Conservation (phyloP, 306 rosid genomes). For the Sindora glabra region DNA sequence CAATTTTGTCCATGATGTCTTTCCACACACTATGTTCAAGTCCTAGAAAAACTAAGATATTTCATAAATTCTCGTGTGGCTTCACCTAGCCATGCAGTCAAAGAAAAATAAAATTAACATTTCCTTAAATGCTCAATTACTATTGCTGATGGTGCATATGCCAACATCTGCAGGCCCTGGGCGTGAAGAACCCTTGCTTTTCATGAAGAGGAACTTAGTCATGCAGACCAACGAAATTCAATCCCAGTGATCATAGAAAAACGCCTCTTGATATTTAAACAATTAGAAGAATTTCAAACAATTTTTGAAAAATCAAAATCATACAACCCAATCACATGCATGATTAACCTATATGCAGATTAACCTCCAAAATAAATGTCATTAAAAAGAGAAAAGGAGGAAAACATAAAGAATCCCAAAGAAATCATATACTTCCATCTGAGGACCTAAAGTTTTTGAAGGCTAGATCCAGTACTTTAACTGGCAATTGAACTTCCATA, state of each 20-base stretch:
- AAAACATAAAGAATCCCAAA: too few relatives aligned
- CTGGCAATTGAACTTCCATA: conserved; percentile 14
- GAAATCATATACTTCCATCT: too few relatives aligned
- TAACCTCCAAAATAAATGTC: too few relatives aligned
- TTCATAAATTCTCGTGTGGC: not conserved
- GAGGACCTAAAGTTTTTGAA: too few relatives aligned
- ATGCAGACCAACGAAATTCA: not conserved
- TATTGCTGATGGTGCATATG: not conserved
- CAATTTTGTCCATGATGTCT: too few relatives aligned
- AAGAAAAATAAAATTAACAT: not conserved
- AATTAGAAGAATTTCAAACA: not conserved
- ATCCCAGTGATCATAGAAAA: not conserved
- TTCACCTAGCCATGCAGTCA: not conserved
- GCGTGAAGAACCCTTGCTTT: not conserved
- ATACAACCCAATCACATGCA: too few relatives aligned
- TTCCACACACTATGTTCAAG: too few relatives aligned
- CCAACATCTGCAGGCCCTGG: not conserved
- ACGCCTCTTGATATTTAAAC: not conserved
- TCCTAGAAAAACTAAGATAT: too few relatives aligned
- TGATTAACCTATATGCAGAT: too few relatives aligned
- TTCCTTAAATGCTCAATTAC: not conserved
- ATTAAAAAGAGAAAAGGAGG: too few relatives aligned
- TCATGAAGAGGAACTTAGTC: not conserved
- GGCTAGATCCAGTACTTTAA: conserved; percentile 35
- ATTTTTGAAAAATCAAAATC: too few relatives aligned